phyloP scores from a whole-genome alignment of 768 basidiomycete genomes.

The Cystofilobasidium capitatum region DNA sequence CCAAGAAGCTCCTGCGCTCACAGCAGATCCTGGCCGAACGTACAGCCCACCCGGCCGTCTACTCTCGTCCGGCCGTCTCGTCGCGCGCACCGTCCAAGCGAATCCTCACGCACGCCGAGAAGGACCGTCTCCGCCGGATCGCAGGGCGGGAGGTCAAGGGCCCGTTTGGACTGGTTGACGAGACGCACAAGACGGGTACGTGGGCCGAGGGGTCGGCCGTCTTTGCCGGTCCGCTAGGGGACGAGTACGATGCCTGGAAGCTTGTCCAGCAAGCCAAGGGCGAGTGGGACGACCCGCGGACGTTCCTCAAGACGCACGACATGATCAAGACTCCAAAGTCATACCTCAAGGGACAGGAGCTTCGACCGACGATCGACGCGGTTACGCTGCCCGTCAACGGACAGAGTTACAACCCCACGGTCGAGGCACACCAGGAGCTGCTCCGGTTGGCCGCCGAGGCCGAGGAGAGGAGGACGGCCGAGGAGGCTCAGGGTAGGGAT shows the following conservation, averaged over 20 bases:
- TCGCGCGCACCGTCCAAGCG: constrained; percentile 29
- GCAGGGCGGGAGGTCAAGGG: constrained; percentile 61
- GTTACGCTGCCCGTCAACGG: constrained; percentile 59
- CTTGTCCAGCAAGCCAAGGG: constrained; percentile 28
- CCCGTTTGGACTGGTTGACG: constrained; percentile 60
- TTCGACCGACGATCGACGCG: constrained; percentile 1
- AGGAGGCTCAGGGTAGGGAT: constrained; percentile 49
- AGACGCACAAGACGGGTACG: constrained; percentile 37
- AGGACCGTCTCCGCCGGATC: constrained; percentile 64
- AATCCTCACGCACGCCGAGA: constrained; percentile 54
- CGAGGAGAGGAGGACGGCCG: constrained; percentile 53
- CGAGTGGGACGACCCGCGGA: constrained; percentile 39
- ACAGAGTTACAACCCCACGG: constrained; percentile 79
- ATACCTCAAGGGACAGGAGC: neutral
- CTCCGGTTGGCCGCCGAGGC: constrained; percentile 56
- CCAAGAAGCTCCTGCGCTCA: constrained; percentile 34
- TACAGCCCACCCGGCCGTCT: constrained; percentile 76
- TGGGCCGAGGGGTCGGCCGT: constrained; percentile 41
- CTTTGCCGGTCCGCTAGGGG: constrained; percentile 41
- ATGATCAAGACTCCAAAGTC: constrained; percentile 26
- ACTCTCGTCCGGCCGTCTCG: constrained; percentile 47
- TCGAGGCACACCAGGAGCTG: constrained; percentile 60
- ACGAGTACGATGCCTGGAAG: constrained; percentile 45
- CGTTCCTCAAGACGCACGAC: constrained; percentile 48
- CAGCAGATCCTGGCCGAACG: constrained; percentile 61